Base-by-base conservation (phyloP, 495 filamentous ascomycete genomes). In the Neurospora intermedia region DNA sequence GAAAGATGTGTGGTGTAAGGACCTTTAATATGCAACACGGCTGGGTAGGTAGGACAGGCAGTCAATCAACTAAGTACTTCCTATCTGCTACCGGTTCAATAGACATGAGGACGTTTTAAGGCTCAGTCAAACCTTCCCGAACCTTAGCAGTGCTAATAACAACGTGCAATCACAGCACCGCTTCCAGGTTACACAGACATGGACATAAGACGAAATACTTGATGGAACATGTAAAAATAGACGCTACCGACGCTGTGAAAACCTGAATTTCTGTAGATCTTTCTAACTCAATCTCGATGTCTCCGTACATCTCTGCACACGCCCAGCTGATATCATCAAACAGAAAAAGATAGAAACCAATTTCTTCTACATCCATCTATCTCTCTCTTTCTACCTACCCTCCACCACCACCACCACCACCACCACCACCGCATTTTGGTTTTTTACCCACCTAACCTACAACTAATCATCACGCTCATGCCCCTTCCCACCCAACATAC, bases 401-500 rank as follows among this genome's bases (percentile, higher is more conserved):
- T 31, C 48, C 48, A 59, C 20, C 46, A 13, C 23, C 48, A 27
- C 23, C 35, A 5, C 27, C 27, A 27, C 27, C 2, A 31, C 27
- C 27, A 31, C 27, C 27, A 27, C 27, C 2, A 31, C 27, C 27
- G 3, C 6, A 16, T 62, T 27, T 27, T 40, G 27, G 27, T 6
- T 6, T 38, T 6, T 40, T 7, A 62, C 13, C 54, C 23, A 16
- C 23, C 6, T 62, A 62, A 16, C 23, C 6, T 62, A 62, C 11
- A 5, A 38, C 35, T 38, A 38, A 38, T 62, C 54, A 35, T 62
- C 54, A 15, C 23, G 23, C 54, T 15, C 54, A 27, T 62, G 7
- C 38, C 40, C 43, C 71, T 79, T 76, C 9, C 40, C 62, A 1
- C 84, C 84, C 69, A 93, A 82, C 72, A 93, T 82, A 5, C 86